phyloP scores from a whole-genome alignment of 495 filamentous ascomycete species.

The Rostrohypoxylon terebratum region DNA sequence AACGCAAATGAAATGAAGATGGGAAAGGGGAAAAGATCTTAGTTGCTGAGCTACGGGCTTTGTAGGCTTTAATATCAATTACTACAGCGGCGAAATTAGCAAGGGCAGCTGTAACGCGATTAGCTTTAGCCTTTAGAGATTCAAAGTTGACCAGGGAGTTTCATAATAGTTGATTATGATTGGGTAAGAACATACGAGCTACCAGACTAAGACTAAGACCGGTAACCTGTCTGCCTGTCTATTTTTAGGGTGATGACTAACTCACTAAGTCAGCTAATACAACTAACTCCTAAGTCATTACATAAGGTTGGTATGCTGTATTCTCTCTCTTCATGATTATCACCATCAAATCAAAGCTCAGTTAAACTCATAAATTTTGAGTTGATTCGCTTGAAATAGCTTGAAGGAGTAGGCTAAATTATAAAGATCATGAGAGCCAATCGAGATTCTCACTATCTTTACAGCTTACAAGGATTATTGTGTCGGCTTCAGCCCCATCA shows the following conservation, averaged over 20 bases:
- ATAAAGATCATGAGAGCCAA: not conserved
- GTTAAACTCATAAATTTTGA: not conserved
- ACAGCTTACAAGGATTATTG: not conserved
- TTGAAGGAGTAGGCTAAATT: not conserved
- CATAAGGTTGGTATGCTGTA: no score
- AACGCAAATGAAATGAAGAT: not conserved
- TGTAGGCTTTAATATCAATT: not conserved
- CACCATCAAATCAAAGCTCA: not conserved
- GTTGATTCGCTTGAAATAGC: not conserved
- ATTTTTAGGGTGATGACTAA: constrained; percentile 5
- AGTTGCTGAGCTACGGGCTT: no score
- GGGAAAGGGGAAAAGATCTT: not conserved
- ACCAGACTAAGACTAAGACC: not conserved
- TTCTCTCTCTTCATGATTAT: not conserved
- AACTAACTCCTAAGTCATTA: not conserved
- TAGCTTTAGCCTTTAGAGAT: not conserved
- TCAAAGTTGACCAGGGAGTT: not conserved
- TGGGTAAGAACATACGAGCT: constrained; percentile 7
- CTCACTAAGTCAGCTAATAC: not conserved
- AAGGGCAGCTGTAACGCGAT: not conserved
- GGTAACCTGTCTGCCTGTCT: no score
- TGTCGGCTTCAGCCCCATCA: constrained; percentile 11
- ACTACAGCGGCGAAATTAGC: not conserved
- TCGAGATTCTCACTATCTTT: not conserved
- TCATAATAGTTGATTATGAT: not conserved